Base-by-base conservation (phyloP, 192 early-diverging fungal species). In the Jimgerdemannia lactiflua region DNA sequence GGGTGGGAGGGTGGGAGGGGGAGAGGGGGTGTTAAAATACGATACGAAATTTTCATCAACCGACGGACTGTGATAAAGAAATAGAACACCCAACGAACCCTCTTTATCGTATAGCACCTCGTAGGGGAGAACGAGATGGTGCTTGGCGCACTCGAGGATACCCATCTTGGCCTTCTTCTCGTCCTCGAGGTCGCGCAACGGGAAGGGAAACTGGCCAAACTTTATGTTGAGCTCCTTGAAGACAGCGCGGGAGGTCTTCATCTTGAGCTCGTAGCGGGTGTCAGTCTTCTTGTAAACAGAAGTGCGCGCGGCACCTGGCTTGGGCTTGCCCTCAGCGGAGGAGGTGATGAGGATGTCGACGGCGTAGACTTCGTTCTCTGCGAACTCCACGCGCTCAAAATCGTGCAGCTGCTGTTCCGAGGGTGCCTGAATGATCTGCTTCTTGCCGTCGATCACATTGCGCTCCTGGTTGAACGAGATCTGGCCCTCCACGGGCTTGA, bases 151-250 rank as follows among this genome's bases (percentile, higher is more conserved):
- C 84, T 99, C 97, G 65, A 93, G 82, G 66, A 99, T 89, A 73
- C 97, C 97, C 90, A 97, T 89, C 73, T 95, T 92, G 41, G 90
- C 94, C 87, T 94, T 96, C 82, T 92, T 92, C 85, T 96, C 94
- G 85, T 99, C 97, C 3, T 92, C 92, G 80, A 95, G 90, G 74
- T 91, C 83, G 68, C 94, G 89, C 69, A 97, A 81, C 69, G 92
- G 88, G 86, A 99, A 99, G 64, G 94, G 94, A 88, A 97, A 96
- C 63, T 84, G 84, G 68, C 94, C 94, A 80, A 92, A 94, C 83
- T 91, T 88, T 72, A 87, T 89, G 70, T 86, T 88, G 80, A 96
- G 89, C 78, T 95, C 92, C 77, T 79, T 85, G 69, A 93, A 82
- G 11, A 94, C 87, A 4, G 83, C 82, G 70, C 93, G 91, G 41